Base-by-base conservation (phyloP, 2,329 filamentous ascomycete species). In the Scedosporium boydii region DNA sequence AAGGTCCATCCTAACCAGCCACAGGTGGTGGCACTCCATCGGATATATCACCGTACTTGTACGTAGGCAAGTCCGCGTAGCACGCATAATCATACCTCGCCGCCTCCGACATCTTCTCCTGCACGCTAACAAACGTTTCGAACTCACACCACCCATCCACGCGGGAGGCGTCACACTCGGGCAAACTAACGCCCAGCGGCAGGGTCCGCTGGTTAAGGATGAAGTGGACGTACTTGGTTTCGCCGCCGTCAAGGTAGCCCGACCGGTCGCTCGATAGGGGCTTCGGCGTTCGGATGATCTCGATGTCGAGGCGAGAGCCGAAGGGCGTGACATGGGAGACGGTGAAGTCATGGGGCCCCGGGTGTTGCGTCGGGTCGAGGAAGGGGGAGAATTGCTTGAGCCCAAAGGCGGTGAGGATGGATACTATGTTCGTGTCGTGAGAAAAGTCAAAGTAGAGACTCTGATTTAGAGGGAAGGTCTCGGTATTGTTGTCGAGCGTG, bases 71-170 rank as follows among this genome's bases (percentile, higher is more conserved):
- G 9, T 87, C 77, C 0, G 83, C 88, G 70, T 84, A 86, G 69
- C 89, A 93, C 44, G 86, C 81, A 69, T 83, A 80, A 16, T 89
- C 82, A 68, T 82, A 91, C 67, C 82, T 73, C 3, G 87, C 86
- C 65, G 79, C 74, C 18, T 76, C 78, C 42, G 83, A 71, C 78
- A 86, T 86, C 64, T 75, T 76, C 64, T 84, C 78, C 74, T 88
- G 85, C 4, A 86, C 77, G 64, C 82, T 72, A 53, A 92, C 69
- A 68, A 92, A 91, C 0, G 86, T 86, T 3, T 80, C 79, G 58
- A 92, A 71, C 70, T 91, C 88, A 70, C 89, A 92, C 88, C 89
- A 92, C 0, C 89, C 89, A 71, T 92, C 89, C 53, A 86, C 81
- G 4, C 89, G 76, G 10, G 79, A 70, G 1, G 67, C 74, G 46